Conservation (phyloP, 768 basidiomycete genomes). For the Rhodotorula graminis region DNA sequence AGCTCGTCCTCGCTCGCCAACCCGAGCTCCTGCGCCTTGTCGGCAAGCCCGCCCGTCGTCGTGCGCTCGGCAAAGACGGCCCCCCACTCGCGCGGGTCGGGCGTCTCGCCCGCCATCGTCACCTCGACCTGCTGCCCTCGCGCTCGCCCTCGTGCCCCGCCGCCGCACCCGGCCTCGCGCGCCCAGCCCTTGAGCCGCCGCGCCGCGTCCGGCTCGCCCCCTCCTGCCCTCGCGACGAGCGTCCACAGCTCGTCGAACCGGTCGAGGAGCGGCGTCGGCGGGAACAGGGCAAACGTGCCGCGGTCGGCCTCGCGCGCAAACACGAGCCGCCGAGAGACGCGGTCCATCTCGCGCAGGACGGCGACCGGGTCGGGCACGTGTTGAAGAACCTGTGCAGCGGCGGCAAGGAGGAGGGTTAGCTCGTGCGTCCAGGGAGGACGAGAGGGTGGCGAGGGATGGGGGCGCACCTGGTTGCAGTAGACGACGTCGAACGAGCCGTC, state of each 20-base stretch:
- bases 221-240: slow-evolving; percentile 45
- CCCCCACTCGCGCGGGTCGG: slow-evolving; percentile 49
- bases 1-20: slow-evolving; percentile 42
- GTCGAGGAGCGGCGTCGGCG: slow-evolving; percentile 36
- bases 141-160: too few relatives aligned
- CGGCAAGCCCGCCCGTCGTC: slow-evolving; percentile 47
- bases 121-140: slow-evolving; percentile 42
- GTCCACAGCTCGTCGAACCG: slow-evolving; percentile 19
- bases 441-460: too few relatives aligned
- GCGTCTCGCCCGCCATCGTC: slow-evolving; percentile 49
- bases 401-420: slow-evolving; percentile 30
- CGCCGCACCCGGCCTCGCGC: slow-evolving; percentile 47
- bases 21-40: slow-evolving; percentile 45
- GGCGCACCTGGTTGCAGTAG: slow-evolving; percentile 47
- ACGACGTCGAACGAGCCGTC: slow-evolving; percentile 55
- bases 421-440: neutral
- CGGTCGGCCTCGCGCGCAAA: slow-evolving; percentile 53
- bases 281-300: slow-evolving; percentile 47
- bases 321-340: slow-evolving; percentile 53
- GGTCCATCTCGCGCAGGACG: slow-evolving; percentile 53
- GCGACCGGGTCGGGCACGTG: slow-evolving; percentile 52
- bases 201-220: slow-evolving; percentile 51
- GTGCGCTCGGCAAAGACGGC: slow-evolving; percentile 50
- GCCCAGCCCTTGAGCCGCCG: slow-evolving; percentile 49
- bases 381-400: slow-evolving; percentile 48